Evolutionary conservation across 1,284 basidiomycete species (phyloP).

Genomic region (Papiliotrema laurentii): DNA sequence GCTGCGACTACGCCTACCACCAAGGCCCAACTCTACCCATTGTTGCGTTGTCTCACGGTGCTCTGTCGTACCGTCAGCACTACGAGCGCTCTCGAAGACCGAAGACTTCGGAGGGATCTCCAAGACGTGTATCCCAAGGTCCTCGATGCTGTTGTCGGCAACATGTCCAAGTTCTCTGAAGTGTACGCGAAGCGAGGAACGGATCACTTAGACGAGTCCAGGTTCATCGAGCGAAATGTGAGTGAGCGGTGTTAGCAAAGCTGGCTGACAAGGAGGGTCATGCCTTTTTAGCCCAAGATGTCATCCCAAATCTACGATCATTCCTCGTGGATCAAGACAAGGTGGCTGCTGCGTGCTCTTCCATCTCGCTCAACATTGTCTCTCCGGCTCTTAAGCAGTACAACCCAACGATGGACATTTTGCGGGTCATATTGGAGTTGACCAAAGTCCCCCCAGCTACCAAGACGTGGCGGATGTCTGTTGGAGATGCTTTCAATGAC

Average conservation of each 20-base stretch:
- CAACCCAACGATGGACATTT: slow-evolving; percentile 43
- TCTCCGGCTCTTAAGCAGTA: slow-evolving; percentile 60
- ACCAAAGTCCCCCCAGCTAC: slow-evolving; percentile 69
- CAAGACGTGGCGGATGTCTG: slow-evolving; percentile 78
- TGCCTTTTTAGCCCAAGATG: slow-evolving; percentile 63
- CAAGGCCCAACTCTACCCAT: slow-evolving; percentile 64
- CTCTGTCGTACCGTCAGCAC: slow-evolving; percentile 75
- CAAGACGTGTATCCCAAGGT: slow-evolving; percentile 82
- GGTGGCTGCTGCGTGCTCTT: slow-evolving; percentile 68
- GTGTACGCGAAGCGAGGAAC: no score
- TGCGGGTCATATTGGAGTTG: slow-evolving; percentile 72
- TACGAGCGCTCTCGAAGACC: slow-evolving; percentile 85
- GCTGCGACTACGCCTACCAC: slow-evolving; percentile 56
- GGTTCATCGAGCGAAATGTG: no score
- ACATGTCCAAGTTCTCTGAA: slow-evolving; percentile 68
- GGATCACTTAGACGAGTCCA: no score
- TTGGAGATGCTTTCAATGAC: slow-evolving; percentile 79
- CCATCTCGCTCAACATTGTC: slow-evolving; percentile 80
- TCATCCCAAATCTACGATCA: slow-evolving; percentile 71
- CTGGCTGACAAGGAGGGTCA: slow-evolving; percentile 38
- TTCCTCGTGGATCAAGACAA: slow-evolving; percentile 84
- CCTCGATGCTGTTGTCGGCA: slow-evolving; percentile 70
- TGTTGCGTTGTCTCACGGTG: slow-evolving; percentile 68
- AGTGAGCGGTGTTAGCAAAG: no score
- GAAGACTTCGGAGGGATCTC: slow-evolving; percentile 79